Conservation (phyloP, 108 stramenopile species). For the Skeletonema costatum region DNA sequence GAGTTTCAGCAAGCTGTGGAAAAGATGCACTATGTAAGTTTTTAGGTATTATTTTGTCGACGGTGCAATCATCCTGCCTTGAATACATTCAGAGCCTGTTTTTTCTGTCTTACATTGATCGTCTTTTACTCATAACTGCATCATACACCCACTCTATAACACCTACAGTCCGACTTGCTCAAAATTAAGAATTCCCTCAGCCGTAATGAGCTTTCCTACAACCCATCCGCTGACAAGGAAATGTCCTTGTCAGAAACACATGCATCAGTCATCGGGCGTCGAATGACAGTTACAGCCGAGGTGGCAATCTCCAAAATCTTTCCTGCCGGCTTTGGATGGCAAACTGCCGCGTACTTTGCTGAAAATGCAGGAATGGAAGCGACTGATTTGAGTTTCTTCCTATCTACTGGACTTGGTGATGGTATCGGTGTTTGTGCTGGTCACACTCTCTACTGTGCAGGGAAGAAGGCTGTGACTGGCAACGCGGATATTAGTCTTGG, state of each 20-base stretch:
- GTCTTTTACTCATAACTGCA: neutral
- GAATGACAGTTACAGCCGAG: slow-evolving; percentile 3
- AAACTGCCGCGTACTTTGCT: slow-evolving; percentile 10
- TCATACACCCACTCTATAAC: neutral
- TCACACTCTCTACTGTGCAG: slow-evolving; percentile 8
- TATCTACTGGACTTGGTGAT: slow-evolving; percentile 26
- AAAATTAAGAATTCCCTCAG: neutral
- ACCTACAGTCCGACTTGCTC: neutral
- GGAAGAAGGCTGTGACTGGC: slow-evolving; percentile 11
- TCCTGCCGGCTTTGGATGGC: slow-evolving; percentile 26
- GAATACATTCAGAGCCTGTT: too few relatives aligned
- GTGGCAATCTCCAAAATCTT: slow-evolving; percentile 17
- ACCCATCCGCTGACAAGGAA: neutral
- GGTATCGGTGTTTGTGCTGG: slow-evolving; percentile 12
- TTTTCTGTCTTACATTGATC: neutral
- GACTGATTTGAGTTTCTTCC: slow-evolving; percentile 7
- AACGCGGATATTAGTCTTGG: neutral
- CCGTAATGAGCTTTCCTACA: neutral
- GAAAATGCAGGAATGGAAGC: slow-evolving; percentile 7
- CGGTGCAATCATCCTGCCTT: too few relatives aligned
- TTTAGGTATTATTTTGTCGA: neutral
- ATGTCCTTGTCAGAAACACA: neutral
- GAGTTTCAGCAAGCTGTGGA: neutral
- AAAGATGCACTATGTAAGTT: neutral
- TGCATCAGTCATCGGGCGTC: neutral